Evolutionary conservation across 1,284 basidiomycete species (phyloP), one percentile per base, ranked within the genome.

Genomic region (Cystobasidium sp.): DNA sequence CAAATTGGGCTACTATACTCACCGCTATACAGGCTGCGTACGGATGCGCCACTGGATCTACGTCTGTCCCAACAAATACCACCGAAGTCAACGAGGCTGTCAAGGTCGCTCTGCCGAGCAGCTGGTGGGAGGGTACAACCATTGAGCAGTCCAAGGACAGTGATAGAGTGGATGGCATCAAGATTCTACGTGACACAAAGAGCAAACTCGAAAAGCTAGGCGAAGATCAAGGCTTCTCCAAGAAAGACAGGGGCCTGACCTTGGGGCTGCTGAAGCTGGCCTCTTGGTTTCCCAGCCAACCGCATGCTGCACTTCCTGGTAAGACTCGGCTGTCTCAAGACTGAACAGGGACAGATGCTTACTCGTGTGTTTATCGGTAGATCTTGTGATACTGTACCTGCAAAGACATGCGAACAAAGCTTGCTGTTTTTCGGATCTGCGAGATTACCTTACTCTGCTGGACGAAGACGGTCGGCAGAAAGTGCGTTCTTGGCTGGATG

Each of bases 401-500:
- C 84, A 87, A 51, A 84, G 84, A 73, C 88, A 93, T 79, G 89
- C 90, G 12, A 87, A 88, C 80, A 96, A 94, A 82, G 84, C 89
- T 6, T 92, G 90, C 81, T 93, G 91, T 81, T 92, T 88, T 76
- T 92, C 94, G 82, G 93, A 96, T 78, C 83, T 96, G 56, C 86
- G 86, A 76, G 87, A 88, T 5, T 93, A 90, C 80, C 78, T 83
- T 4, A 81, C 88, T 8, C 82, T 90, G 4, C 77, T 80, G 0
- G 82, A 85, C 41, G 84, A 82, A 56, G 84, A 65, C 37, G 68
- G 68, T 16, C 37, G 49, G 20, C 37, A 51, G 10, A 24, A 9
- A 10, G 39, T 73, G 16, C 6, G 8, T 14, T 20, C 51, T 6
- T 59, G 51, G 49, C 39, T 73, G 18, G 22, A 66, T 53, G 18